Base-by-base conservation (phyloP, 2,329 filamentous ascomycete species). In the Epichloe coenophiala region DNA sequence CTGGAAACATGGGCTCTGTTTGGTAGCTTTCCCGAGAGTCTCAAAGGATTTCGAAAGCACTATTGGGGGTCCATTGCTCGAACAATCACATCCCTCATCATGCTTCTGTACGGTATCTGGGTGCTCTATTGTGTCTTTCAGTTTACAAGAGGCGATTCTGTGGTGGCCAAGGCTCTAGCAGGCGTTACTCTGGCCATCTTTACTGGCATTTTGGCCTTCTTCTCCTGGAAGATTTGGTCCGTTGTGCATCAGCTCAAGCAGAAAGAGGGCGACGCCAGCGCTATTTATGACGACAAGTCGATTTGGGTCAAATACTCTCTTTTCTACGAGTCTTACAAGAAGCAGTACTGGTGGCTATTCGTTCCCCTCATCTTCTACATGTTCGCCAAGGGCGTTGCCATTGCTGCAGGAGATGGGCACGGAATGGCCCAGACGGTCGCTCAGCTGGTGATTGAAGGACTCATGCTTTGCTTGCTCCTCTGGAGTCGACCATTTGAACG, bases 311-410 rank as follows among this genome's bases (percentile, higher is more conserved):
- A 93, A 72, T 98, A 98, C 76, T 93, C 87, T 61, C 76, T 96
- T 55, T 97, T 98, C 71, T 98, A 98, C 72, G 93, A 97, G 61
- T 84, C 84, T 59, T 97, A 95, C 75, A 89, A 88, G 71, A 88
- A 86, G 68, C 81, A 83, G 59, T 95, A 91, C 72, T 98, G 93
- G 93, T 97, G 91, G 91, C 70, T 96, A 23, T 97, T 98, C 63
- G 77, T 97, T 13, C 93, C 93, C 0, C 74, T 78, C 54, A 95
- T 97, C 61, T 54, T 89, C 56, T 97, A 97, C 73, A 86, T 90
- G 73, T 89, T 96, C 62, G 83, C 81, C 63, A 93, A 93, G 71
- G 90, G 91, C 50, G 84, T 82, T 54, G 81, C 91, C 52, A 83
- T 97, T 57, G 91, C 91, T 13, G 86, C 81, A 33, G 88, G 80